Evolutionary conservation across 208 protist genomes (phyloP).

Genomic region (Crithidia brevicula): DNA sequence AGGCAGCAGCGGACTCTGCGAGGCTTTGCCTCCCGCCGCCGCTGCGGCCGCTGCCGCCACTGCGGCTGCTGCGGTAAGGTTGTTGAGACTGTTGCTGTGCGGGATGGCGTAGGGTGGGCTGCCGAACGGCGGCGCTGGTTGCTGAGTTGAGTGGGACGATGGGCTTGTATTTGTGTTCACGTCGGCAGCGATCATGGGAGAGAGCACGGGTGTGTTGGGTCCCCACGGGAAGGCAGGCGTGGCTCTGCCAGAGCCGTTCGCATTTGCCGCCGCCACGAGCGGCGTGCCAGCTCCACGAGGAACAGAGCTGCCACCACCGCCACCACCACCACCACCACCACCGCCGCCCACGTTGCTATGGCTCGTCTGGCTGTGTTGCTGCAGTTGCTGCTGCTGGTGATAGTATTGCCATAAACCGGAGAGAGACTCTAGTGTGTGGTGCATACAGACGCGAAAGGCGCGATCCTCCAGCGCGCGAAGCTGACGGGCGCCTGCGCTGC

Average conservation of each 20-base stretch:
- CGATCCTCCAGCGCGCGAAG: conserved; percentile 57
- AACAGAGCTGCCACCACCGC: conserved; percentile 5
- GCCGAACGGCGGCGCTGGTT: background rate
- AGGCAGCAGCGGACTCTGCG: conserved; percentile 11
- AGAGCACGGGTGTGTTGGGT: conserved; percentile 21
- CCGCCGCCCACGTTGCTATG: conserved; percentile 19
- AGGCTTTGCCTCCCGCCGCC: background rate
- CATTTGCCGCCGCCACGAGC: conserved; percentile 13
- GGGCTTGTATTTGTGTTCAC: background rate
- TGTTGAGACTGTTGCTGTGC: conserved; percentile 21
- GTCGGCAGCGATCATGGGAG: conserved; percentile 1
- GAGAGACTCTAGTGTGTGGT: conserved; percentile 39
- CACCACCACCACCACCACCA: conserved; percentile 4
- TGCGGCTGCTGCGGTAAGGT: conserved; percentile 5
- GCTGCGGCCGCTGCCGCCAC: conserved; percentile 6
- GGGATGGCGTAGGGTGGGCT: conserved; percentile 17
- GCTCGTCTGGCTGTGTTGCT: conserved; percentile 6
- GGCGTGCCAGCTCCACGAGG: conserved; percentile 8
- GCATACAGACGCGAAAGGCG: conserved; percentile 75
- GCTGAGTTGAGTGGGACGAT: too few relatives aligned
- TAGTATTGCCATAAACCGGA: conserved; percentile 22
- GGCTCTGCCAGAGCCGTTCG: conserved; percentile 4
- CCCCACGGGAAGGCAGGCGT: conserved; percentile 17
- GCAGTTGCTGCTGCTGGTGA: conserved; percentile 29
- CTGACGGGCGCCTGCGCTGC: conserved; percentile 29